Conservation (phyloP, 2,329 filamentous ascomycete species). For the Volutella citrinella region DNA sequence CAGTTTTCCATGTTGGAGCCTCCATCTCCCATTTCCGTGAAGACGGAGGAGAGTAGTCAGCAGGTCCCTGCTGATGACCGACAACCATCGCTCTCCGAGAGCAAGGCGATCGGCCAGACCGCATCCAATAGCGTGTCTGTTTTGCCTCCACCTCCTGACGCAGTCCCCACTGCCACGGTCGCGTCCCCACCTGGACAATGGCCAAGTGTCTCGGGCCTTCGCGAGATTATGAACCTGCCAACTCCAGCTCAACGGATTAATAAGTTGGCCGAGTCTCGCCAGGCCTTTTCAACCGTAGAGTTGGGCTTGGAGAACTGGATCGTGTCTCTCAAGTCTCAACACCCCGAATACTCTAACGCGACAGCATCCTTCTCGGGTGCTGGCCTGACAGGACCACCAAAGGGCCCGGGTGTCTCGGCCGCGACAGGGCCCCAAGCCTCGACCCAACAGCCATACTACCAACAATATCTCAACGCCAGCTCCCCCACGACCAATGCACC, state of each 20-base stretch:
- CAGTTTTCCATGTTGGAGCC: slow-evolving; percentile 32
- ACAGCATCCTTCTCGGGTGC: slow-evolving; percentile 27
- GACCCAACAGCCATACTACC: slow-evolving; percentile 50
- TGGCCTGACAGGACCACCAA: slow-evolving; percentile 9
- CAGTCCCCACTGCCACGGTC: slow-evolving; percentile 32
- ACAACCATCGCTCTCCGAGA: slow-evolving; percentile 41
- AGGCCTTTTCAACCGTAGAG: slow-evolving; percentile 68
- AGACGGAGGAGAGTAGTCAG: slow-evolving; percentile 27
- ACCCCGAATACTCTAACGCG: slow-evolving; percentile 46
- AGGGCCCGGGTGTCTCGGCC: slow-evolving; percentile 17
- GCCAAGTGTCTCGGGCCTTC: slow-evolving; percentile 55
- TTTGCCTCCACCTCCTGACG: slow-evolving; percentile 34
- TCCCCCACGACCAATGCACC: slow-evolving; percentile 24
- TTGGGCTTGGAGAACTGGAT: slow-evolving; percentile 69
- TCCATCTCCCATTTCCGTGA: slow-evolving; percentile 42
- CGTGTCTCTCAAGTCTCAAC: slow-evolving; percentile 38
- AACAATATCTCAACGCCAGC: slow-evolving; percentile 52
- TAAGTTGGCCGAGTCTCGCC: slow-evolving; percentile 69
- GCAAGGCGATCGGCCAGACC: slow-evolving; percentile 38
- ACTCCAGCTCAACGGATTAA: slow-evolving; percentile 66
- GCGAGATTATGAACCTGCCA: slow-evolving; percentile 72
- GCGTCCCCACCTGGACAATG: too few relatives aligned
- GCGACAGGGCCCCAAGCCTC: slow-evolving; percentile 23
- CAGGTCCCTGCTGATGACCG: slow-evolving; percentile 21
- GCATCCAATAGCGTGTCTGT: slow-evolving; percentile 34